Conservation (phyloP, 2,329 filamentous ascomycete genomes). For the Penicillium corylophilum region DNA sequence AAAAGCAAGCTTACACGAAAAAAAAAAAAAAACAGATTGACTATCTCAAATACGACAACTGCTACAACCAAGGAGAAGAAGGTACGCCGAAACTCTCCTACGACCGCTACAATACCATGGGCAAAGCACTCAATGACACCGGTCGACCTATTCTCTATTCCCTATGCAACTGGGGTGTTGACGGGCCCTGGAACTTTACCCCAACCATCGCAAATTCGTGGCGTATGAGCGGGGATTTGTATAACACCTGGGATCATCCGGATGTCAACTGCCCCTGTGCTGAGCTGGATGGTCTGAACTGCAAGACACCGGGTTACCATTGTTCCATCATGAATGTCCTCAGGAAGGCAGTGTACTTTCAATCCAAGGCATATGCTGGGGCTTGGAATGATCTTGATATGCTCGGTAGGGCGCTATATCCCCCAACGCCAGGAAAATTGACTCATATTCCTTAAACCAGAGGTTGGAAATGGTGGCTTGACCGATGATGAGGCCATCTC, state of each 20-base stretch:
- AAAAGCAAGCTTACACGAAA: neutral
- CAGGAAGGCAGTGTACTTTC: conserved; percentile 48
- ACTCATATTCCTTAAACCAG: conserved; percentile 21
- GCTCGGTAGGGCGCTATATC: conserved; percentile 26
- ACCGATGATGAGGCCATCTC: conserved; percentile 40
- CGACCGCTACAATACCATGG: conserved; percentile 50
- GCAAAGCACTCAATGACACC: conserved; percentile 49
- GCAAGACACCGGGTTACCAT: conserved; percentile 47
- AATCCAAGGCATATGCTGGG: conserved; percentile 42
- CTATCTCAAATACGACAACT: conserved; percentile 59
- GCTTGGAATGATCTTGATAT: conserved; percentile 53
- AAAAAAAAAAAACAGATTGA: conserved; percentile 30
- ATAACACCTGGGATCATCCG: conserved; percentile 47
- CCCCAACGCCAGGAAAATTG: conserved; percentile 1
- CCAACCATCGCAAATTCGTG: conserved; percentile 49
- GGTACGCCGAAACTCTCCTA: conserved; percentile 49
- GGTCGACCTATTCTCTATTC: conserved; percentile 48
- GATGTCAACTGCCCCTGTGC: conserved; percentile 45
- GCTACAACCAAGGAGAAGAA: conserved; percentile 54
- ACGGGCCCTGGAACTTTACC: conserved; percentile 50
- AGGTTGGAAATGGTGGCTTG: conserved; percentile 48
- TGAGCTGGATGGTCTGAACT: conserved; percentile 41
- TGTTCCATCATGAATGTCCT: conserved; percentile 53
- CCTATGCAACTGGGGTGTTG: conserved; percentile 55
- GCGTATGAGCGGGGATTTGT: conserved; percentile 49